Evolutionary conservation across 176 grass and related monocot genomes (phyloP).

Genomic region (Triticum monococcum): DNA sequence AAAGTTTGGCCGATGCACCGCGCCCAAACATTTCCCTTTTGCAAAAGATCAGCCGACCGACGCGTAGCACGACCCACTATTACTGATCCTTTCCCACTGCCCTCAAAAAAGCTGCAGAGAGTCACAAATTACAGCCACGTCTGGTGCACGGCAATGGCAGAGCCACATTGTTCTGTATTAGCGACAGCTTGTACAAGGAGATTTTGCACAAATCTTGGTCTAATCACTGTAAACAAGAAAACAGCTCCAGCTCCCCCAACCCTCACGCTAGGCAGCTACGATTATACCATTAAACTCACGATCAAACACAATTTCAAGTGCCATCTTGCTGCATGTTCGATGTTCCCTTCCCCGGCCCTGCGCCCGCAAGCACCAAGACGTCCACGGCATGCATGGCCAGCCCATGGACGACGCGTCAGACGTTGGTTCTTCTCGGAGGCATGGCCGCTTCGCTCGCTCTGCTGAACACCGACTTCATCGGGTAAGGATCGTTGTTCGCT

Average conservation of each 20-base stretch:
- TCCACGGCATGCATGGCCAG: not conserved
- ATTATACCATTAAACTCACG: not conserved
- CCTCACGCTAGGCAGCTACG: slow-evolving; percentile 28
- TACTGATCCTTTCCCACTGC: not conserved
- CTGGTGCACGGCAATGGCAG: slow-evolving; percentile 1
- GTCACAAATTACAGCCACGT: slow-evolving; percentile 23
- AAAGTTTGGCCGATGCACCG: too few relatives aligned
- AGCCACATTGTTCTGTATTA: not conserved
- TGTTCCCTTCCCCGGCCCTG: not conserved
- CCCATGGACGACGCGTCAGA: not conserved
- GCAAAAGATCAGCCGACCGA: too few relatives aligned
- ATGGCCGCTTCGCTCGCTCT: slow-evolving; percentile 33
- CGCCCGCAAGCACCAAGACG: not conserved
- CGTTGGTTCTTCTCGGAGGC: slow-evolving; percentile 34
- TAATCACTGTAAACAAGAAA: not conserved
- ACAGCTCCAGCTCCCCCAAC: slow-evolving; percentile 10
- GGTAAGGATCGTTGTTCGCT: slow-evolving; percentile 26
- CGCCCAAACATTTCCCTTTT: too few relatives aligned
- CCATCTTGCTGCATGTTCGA: not conserved
- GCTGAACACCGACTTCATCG: slow-evolving; percentile 46
- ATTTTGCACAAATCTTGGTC: not conserved
- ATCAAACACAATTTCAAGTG: not conserved
- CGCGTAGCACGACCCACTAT: too few relatives aligned
- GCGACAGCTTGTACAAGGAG: slow-evolving; percentile 13
- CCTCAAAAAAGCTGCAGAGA: not conserved